phyloP scores from a whole-genome alignment of 2,329 filamentous ascomycete species.

The Pseudopyricularia javanii region DNA sequence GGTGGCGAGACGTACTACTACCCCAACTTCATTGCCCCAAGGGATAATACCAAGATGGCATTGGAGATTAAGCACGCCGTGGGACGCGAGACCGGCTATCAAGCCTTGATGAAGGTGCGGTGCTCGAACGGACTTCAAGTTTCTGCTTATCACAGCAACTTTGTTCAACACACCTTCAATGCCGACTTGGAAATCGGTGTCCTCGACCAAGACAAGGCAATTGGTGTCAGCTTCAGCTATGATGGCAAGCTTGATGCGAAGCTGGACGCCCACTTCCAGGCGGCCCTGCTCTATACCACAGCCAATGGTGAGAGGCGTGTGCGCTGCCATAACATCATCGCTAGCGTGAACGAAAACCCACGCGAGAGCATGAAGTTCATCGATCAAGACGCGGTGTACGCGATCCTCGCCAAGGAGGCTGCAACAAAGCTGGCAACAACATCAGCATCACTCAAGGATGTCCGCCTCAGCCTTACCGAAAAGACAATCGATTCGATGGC shows the following conservation, averaged over 20 bases:
- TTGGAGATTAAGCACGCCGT: slow-evolving; percentile 79
- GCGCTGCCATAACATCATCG: slow-evolving; percentile 85
- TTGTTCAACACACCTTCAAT: slow-evolving; percentile 88
- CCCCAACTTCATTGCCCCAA: slow-evolving; percentile 82
- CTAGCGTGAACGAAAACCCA: slow-evolving; percentile 76
- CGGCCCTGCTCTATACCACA: slow-evolving; percentile 86
- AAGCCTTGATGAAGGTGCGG: slow-evolving; percentile 94
- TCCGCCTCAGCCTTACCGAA: slow-evolving; percentile 72
- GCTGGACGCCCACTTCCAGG: slow-evolving; percentile 94
- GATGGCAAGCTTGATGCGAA: slow-evolving; percentile 97
- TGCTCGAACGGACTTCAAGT: slow-evolving; percentile 96
- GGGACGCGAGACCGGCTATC: slow-evolving; percentile 83
- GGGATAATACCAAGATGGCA: slow-evolving; percentile 73
- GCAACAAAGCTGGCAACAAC: slow-evolving; percentile 64
- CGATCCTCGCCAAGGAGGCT: slow-evolving; percentile 85
- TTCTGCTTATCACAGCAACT: slow-evolving; percentile 89
- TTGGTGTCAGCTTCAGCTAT: slow-evolving; percentile 84
- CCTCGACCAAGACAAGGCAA: slow-evolving; percentile 85
- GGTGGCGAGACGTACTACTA: slow-evolving; percentile 96
- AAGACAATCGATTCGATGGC: slow-evolving; percentile 88
- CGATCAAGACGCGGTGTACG: slow-evolving; percentile 87
- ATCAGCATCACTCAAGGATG: slow-evolving; percentile 70
- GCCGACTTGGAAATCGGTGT: slow-evolving; percentile 89
- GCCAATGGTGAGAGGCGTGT: slow-evolving; percentile 81
- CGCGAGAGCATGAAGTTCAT: slow-evolving; percentile 83